These are phyloP conservation scores for Annulohypoxylon truncatum DNA, from an alignment of 2,329 filamentous ascomycete species.

Conservation along the genomic window DNA sequence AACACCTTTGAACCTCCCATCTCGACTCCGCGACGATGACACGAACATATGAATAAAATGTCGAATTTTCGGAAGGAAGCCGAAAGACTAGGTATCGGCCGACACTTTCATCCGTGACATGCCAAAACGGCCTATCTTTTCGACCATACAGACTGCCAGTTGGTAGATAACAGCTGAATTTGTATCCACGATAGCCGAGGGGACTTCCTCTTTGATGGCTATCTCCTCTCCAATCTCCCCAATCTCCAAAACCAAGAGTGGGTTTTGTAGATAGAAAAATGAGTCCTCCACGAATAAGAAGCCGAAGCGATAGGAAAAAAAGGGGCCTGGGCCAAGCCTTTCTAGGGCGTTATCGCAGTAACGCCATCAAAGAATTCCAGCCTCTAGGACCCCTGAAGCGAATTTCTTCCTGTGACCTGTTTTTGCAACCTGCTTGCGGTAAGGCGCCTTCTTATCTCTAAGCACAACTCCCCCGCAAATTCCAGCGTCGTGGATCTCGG, in stretches of 20 bases:
- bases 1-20: background rate
- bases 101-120: constrained; percentile 6
- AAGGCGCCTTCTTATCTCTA: constrained; percentile 23
- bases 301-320: constrained; percentile 10
- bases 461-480: constrained; percentile 21
- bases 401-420: constrained; percentile 20
- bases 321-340: constrained; percentile 1
- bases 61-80: background rate
- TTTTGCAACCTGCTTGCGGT: background rate
- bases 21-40: constrained; percentile 6
- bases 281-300: constrained; percentile 11
- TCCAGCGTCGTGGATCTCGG: constrained; percentile 26
- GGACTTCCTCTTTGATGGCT: background rate
- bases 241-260: constrained; percentile 19
- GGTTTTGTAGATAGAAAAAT: background rate
- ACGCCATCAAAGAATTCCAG: background rate
- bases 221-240: constrained; percentile 17
- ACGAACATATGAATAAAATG: background rate
- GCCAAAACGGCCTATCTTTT: background rate
- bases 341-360: constrained; percentile 7
- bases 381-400: constrained; percentile 2
- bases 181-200: background rate
- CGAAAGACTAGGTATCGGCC: background rate
- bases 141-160: background rate
- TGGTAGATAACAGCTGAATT: constrained; percentile 1